Base-by-base conservation (phyloP, 1,139 yeast genomes). In the Suhomyces maxii region DNA sequence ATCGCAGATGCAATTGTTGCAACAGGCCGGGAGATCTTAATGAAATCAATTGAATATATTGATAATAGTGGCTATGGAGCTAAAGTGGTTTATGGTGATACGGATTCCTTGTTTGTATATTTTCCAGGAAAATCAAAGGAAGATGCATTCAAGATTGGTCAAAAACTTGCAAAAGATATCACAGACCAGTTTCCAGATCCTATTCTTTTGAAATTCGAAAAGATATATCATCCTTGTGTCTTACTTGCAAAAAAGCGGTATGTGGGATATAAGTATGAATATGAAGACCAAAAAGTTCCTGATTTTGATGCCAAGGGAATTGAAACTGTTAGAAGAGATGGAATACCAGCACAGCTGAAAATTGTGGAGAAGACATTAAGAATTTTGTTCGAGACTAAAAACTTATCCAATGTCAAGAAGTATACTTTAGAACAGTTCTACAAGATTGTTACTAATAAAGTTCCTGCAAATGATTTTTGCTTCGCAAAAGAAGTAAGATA, bases 281-380 rank as follows among this genome's bases (percentile, higher is more conserved):
- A 65, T 32, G 77, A 72, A 36, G 67, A 66, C 13, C 91, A 87
- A 55, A 55, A 45, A 3, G 66, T 54, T 7, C 89, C 97, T 0
- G 76, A 67, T 30, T 91, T 93, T 63, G 98, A 93, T 68, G 97
- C 99, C 3, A 93, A 93, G 57, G 99, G 99, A 1, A 90, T 89
- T 13, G 99, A 93, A 63, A 93, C 98, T 0, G 87, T 93, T 0
- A 66, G 99, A 50, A 71, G 99, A 53, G 99, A 93, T 65, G 98
- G 97, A 0, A 86, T 91, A 13, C 96, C 96, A 0, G 96, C 96
- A 0, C 96, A 88, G 55, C 95, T 82, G 64, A 86, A 86, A 57
- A 83, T 93, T 36, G 83, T 89, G 26, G 96, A 89, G 52, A 80
- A 80, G 50, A 69, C 87, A 0, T 65, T 93, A 8, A 70, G 86